phyloP scores from a whole-genome alignment of 106 monocot genomes.

The Apostasia shenzhenica region DNA sequence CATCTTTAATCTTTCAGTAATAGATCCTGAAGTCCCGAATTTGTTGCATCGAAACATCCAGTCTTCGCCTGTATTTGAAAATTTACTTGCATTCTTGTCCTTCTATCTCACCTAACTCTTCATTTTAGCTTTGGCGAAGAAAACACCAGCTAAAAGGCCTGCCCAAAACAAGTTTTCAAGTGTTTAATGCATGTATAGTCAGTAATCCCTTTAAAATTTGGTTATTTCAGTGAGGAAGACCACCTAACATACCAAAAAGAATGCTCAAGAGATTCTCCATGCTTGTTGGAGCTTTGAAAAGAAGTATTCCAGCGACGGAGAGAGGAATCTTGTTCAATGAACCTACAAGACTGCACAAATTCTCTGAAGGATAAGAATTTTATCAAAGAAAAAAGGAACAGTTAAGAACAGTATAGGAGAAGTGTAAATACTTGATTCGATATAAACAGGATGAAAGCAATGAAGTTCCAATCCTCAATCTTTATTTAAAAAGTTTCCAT shows the following conservation, averaged over 20 bases:
- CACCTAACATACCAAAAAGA: constrained; percentile 57
- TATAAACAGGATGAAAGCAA: too few species aligned
- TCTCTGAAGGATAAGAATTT: constrained; percentile 2
- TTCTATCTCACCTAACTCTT: not conserved
- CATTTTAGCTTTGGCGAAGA: constrained; percentile 94
- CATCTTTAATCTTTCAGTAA: too few species aligned
- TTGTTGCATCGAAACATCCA: too few species aligned
- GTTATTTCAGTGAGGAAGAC: not conserved
- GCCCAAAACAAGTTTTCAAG: not conserved
- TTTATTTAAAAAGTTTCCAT: too few species aligned
- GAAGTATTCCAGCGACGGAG: constrained; percentile 74
- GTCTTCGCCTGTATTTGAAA: too few species aligned
- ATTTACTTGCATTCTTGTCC: too few species aligned
- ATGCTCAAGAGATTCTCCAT: constrained; percentile 76
- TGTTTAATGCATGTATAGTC: not conserved
- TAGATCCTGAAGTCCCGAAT: too few species aligned
- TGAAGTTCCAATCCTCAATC: too few species aligned
- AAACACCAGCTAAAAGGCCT: constrained; percentile 86
- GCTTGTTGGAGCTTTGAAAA: constrained; percentile 87
- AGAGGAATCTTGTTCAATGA: constrained; percentile 94
- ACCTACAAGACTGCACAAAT: constrained; percentile 67
- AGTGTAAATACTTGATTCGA: not conserved
- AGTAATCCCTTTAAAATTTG: too few species aligned
- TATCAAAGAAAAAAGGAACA: not conserved
- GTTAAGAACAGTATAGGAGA: not conserved